Percentiles rank a stretch among this genome's conserved stretches.
Conservation (phyloP, 148 eudicot species). For the Rhododendron simsii region DNA sequence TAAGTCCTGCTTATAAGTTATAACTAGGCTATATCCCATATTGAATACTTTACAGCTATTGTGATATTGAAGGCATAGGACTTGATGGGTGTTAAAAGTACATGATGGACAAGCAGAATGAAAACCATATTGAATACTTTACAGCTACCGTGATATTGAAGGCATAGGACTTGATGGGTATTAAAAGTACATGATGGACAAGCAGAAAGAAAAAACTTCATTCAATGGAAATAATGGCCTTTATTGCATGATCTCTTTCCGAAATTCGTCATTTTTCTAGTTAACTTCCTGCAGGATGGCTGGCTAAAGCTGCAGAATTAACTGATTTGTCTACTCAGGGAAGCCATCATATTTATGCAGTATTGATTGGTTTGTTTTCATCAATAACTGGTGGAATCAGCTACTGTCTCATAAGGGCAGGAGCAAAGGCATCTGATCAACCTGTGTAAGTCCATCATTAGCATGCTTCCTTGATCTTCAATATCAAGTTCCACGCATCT, state of each 20-base stretch:
- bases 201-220: not conserved
- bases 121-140: no score
- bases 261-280: not conserved
- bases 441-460: conserved; percentile 45
- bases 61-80: not conserved
- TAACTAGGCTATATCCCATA: not conserved
- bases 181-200: not conserved
- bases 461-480: conserved; percentile 12
- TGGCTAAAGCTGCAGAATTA: conserved; percentile 25
- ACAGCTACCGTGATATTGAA: not conserved
- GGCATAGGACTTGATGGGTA: not conserved
- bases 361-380: conserved; percentile 45
- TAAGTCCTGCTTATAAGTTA: not conserved
- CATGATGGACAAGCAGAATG: not conserved
- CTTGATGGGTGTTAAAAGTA: not conserved
- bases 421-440: conserved; percentile 59
- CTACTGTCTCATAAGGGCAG: conserved; percentile 57
- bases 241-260: not conserved
- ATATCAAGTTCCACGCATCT: not conserved
- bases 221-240: not conserved
- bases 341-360: conserved; percentile 28
- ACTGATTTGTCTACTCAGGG: conserved; percentile 23
- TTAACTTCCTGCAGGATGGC: conserved; percentile 23
- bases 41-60: not conserved
- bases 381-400: conserved; percentile 45